Evolutionary conservation across 2,329 filamentous ascomycete species (phyloP), one percentile per base, ranked within the genome.

Genomic region (Lithohypha guttulata): DNA sequence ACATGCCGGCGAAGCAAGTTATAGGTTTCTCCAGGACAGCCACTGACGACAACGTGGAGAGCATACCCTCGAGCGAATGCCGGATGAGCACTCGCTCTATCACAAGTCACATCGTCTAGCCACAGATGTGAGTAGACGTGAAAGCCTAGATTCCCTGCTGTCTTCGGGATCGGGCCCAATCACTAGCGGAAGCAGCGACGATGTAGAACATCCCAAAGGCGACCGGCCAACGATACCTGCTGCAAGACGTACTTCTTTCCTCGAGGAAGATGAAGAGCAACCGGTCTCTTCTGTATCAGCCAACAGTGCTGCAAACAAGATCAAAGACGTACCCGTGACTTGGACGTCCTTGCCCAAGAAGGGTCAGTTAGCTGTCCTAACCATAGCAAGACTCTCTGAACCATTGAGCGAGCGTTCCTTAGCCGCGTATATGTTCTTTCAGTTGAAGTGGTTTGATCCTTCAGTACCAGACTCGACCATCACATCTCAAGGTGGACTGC

Each of bases 401-500:
- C 85, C 85, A 3, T 64, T 93, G 23, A 81, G 84, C 0, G 82
- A 91, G 54, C 86, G 82, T 1, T 84, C 78, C 9, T 59, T 86
- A 6, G 73, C 81, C 59, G 73, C 81, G 2, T 93, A 93, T 59
- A 77, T 93, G 67, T 93, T 84, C 61, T 93, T 89, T 59, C 84
- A 91, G 58, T 72, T 94, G n/a, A 77, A 76, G 50, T 89, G 79
- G 42, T 89, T 93, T 51, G 69, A 82, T 17, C 67, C 68, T 2
- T 66, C 60, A 15, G 57, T 70, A 14, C 62, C 71, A 2, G 71
- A 78, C 39, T 69, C 69, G 2, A 76, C 72, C 2, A 86, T 93
- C 48, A 75, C 85, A 0, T 69, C 71, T 14, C 84, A 91, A 56
- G 81, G 82, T 1, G 85, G 85, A 26, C 63, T 93, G 2, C 65